Evolutionary conservation across 306 rosid genomes (phyloP), one percentile per base, ranked within the genome.

Genomic region (Comarum palustre): DNA sequence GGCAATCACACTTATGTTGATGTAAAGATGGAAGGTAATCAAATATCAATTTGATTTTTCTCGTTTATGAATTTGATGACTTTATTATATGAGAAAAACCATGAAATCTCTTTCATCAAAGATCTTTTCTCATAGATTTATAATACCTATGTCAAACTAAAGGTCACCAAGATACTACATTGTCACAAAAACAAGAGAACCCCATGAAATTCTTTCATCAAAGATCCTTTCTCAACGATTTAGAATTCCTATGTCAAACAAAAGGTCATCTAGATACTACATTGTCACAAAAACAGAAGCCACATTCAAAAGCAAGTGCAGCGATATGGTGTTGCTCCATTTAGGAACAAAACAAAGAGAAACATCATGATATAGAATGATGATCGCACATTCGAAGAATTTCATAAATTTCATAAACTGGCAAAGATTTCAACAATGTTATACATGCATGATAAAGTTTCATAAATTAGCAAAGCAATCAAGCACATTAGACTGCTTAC

Each of bases 341-440:
- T 59, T 14, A 29, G 2, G 15, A 59, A 59, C 29, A 27, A 29
- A 57, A 12, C 34, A 5, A 58, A 14, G 64, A 58, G 12, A 31
- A 60, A 24, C 39, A 22, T 15, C 43, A 16, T 16, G 2, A 16
- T 5, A 6, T 61, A 61, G 24, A 61, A 32, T 61, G 24, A 31
- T 22, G 20, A 1, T 34, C 45, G 25, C 5, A 14, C 6, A 29
- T 11, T 57, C 62, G 12, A 57, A 57, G 39, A 20, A 20, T 59
- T 15, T 5, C 22, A 6, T 61, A 31, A 4, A 61, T 59, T 15
- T 13, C 20, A 6, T 61, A 31, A 4, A 32, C 16, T 8, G 10
- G 13, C 65, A 59, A 41, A 61, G 22, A 31, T 61, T 61, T 32
- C 43, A 6, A 61, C 66, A 61, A 61, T 61, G 66, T 22, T 43